These are phyloP conservation scores for Cenococcum geophilum DNA, from an alignment of 495 filamentous ascomycete species.

Conservation along the genomic window DNA sequence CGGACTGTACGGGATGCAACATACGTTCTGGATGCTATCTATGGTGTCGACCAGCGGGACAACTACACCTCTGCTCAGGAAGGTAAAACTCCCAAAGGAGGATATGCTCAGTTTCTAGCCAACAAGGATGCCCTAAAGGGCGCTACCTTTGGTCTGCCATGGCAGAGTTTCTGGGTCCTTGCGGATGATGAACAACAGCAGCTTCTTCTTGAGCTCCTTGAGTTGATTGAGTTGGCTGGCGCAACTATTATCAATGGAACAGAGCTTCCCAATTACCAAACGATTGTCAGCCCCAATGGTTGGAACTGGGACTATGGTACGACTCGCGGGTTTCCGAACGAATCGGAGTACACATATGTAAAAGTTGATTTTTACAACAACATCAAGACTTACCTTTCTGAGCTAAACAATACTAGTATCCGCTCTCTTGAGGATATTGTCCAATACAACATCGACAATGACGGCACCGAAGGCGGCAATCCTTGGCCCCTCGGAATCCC, in stretches of 20 bases:
- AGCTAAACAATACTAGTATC: conserved; percentile 59
- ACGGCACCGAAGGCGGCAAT: conserved; percentile 62
- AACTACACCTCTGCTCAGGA: conserved; percentile 55
- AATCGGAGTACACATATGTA: conserved; percentile 65
- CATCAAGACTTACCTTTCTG: conserved; percentile 57
- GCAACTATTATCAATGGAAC: conserved; percentile 65
- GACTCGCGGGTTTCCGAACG: conserved; percentile 56
- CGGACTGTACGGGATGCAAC: conserved; percentile 61
- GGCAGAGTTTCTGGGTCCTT: conserved; percentile 60
- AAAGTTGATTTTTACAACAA: conserved; percentile 77
- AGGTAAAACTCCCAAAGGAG: conserved; percentile 47
- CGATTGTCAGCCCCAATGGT: conserved; percentile 54
- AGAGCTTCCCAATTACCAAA: conserved; percentile 57
- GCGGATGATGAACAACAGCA: conserved; percentile 49
- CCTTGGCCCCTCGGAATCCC: conserved; percentile 50
- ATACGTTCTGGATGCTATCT: conserved; percentile 60
- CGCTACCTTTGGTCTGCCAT: conserved; percentile 64
- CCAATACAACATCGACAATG: conserved; percentile 57
- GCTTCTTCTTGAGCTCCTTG: conserved; percentile 49
- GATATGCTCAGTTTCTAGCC: conserved; percentile 52
- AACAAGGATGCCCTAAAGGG: conserved; percentile 50
- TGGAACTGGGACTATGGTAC: conserved; percentile 71
- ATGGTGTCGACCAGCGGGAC: conserved; percentile 50
- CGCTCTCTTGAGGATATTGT: conserved; percentile 61
- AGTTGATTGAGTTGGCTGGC: conserved; percentile 55